Percentiles rank a stretch among this genome's conserved stretches.
These are phyloP conservation scores for Penicillium sp. DNA, from an alignment of 2,329 filamentous ascomycete genomes.

Conservation along the genomic window DNA sequence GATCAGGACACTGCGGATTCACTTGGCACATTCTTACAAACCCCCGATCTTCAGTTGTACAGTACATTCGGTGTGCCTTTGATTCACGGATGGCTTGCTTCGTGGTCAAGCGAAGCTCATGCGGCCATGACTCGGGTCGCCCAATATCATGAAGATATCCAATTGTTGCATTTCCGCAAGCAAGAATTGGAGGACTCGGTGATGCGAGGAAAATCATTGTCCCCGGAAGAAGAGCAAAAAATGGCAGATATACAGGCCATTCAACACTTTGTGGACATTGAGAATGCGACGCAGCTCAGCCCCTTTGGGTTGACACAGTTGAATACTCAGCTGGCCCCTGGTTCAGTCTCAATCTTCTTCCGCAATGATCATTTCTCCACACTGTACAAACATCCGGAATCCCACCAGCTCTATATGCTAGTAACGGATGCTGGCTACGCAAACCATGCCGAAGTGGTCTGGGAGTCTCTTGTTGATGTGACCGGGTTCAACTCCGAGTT, in stretches of 20 bases:
- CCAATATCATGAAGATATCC: constrained; percentile 85
- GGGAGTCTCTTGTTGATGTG: constrained; percentile 90
- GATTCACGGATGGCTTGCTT: constrained; percentile 88
- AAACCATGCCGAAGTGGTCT: constrained; percentile 85
- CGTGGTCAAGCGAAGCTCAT: constrained; percentile 64
- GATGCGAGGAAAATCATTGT: constrained; percentile 59
- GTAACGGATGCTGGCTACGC: constrained; percentile 93
- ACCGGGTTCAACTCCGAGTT: constrained; percentile 81
- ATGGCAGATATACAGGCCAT: constrained; percentile 84
- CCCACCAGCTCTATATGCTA: constrained; percentile 72
- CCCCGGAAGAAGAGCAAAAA: constrained; percentile 70
- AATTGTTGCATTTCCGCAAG: constrained; percentile 83
- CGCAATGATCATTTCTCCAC: constrained; percentile 97
- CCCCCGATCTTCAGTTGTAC: constrained; percentile 86
- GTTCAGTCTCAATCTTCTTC: constrained; percentile 86
- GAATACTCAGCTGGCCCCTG: constrained; percentile 67
- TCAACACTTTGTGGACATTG: constrained; percentile 71
- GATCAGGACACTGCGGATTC: constrained; percentile 33
- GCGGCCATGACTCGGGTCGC: constrained; percentile 72
- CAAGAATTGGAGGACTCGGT: constrained; percentile 85
- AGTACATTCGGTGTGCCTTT: constrained; percentile 84
- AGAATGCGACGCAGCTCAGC: constrained; percentile 84
- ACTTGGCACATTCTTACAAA: constrained; percentile 81
- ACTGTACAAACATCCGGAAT: constrained; percentile 81
- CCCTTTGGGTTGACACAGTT: constrained; percentile 76